phyloP scores from a whole-genome alignment of 2,329 filamentous ascomycete genomes.

The Fusarium sp. region DNA sequence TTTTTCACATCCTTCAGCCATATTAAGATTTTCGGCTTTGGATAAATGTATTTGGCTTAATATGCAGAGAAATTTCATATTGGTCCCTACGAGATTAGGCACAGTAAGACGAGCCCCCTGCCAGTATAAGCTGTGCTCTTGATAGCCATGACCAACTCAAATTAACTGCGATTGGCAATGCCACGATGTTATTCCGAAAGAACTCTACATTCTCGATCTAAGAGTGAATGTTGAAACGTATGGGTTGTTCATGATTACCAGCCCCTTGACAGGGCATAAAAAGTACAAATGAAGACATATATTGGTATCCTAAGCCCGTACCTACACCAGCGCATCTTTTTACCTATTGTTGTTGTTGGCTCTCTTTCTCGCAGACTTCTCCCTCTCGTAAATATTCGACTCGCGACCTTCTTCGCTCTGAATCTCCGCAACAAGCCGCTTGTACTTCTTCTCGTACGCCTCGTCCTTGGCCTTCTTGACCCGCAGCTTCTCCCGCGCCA shows the following conservation, averaged over 20 bases:
- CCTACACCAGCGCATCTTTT: slow-evolving; percentile 30
- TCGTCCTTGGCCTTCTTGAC: slow-evolving; percentile 94
- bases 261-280: background rate
- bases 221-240: background rate
- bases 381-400: slow-evolving; percentile 88
- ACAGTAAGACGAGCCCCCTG: background rate
- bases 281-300: slow-evolving; percentile 11
- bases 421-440: slow-evolving; percentile 91
- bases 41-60: background rate
- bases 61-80: background rate
- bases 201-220: background rate
- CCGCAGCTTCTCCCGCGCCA: slow-evolving; percentile 88
- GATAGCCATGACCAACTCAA: background rate
- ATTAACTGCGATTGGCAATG: background rate
- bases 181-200: no score
- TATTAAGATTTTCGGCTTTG: background rate
- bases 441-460: slow-evolving; percentile 97
- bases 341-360: slow-evolving; percentile 67
- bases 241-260: background rate
- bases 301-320: slow-evolving; percentile 41
- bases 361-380: slow-evolving; percentile 81
- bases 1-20: no score
- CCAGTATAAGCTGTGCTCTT: background rate
- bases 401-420: slow-evolving; percentile 92
- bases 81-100: background rate